Evolutionary conservation across 768 basidiomycete genomes (phyloP).

Genomic region (Zangia roseola): DNA sequence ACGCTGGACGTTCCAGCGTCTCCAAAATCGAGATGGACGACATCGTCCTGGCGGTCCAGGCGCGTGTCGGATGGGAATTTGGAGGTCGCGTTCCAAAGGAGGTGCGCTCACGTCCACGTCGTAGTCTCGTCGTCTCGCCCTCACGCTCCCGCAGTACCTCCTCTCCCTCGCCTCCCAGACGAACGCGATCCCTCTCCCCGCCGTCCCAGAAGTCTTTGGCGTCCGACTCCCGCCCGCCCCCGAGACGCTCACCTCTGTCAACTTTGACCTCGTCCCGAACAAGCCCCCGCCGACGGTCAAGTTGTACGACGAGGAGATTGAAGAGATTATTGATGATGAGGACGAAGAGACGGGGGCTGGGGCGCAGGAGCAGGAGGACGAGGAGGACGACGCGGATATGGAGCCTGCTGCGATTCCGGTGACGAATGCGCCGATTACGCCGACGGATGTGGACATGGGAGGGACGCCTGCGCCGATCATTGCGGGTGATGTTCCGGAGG

Average conservation of each 20-base stretch:
- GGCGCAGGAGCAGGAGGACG: constrained; percentile 61
- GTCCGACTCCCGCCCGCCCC: constrained; percentile 67
- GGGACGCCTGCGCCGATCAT: constrained; percentile 32
- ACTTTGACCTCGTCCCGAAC: constrained; percentile 86
- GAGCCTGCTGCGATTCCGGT: constrained; percentile 56
- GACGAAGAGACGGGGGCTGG: constrained; percentile 29
- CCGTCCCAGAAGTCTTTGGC: constrained; percentile 88
- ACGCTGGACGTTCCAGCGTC: constrained; percentile 65
- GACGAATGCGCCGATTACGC: constrained; percentile 38
- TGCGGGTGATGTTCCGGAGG: constrained; percentile 45
- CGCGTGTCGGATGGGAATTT: constrained; percentile 90
- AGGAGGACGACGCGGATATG: constrained; percentile 61
- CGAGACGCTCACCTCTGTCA: constrained; percentile 77
- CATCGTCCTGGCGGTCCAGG: constrained; percentile 77
- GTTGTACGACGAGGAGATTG: constrained; percentile 77
- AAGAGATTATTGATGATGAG: constrained; percentile 60
- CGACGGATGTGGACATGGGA: constrained; percentile 63
- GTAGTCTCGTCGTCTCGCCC: neutral
- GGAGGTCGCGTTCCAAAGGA: constrained; percentile 88
- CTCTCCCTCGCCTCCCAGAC: constrained; percentile 81
- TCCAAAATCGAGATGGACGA: constrained; percentile 81
- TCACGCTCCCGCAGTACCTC: constrained; percentile 50
- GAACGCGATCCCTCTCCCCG: constrained; percentile 74
- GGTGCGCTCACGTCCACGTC: constrained; percentile 40
- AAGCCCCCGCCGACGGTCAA: constrained; percentile 76